A percentile compares a stretch with the other conserved stretches of the same genome.
These are phyloP conservation scores for Cercis canadensis DNA, from an alignment of 306 rosid genomes.

Conservation along the genomic window DNA sequence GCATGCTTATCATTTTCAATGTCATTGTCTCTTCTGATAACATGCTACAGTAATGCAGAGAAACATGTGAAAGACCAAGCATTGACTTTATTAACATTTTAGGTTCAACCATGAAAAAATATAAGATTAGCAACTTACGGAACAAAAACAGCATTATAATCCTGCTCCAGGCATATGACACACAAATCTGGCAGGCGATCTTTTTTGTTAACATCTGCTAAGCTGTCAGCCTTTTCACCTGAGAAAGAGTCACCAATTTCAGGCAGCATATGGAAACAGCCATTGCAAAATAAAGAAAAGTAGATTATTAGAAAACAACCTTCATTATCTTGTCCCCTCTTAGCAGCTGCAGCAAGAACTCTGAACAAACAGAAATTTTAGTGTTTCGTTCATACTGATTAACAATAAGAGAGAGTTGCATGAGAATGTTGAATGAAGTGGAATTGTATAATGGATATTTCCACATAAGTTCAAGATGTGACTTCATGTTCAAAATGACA, in stretches of 20 bases:
- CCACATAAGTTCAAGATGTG: conserved; percentile 21
- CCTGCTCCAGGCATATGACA: conserved; percentile 96
- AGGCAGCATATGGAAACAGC: conserved; percentile 18
- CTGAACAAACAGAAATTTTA: conserved; percentile 54
- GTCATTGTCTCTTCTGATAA: conserved; percentile 20
- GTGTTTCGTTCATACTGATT: conserved; percentile 10
- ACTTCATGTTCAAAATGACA: conserved; percentile 25
- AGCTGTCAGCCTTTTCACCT: conserved; percentile 68
- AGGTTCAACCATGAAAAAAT: conserved; percentile 16
- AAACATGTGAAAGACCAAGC: conserved; percentile 26
- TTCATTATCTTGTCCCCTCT: conserved; percentile 73
- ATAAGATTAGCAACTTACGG: conserved; percentile 69
- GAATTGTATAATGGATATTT: conserved; percentile 13
- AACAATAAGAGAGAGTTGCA: conserved; percentile 14
- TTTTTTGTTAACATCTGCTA: conserved; percentile 62
- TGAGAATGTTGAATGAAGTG: conserved; percentile 24
- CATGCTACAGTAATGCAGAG: conserved; percentile 20
- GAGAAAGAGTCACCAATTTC: conserved; percentile 35
- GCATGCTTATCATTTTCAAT: conserved; percentile 20
- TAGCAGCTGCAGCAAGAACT: conserved; percentile 98
- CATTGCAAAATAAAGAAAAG: conserved; percentile 19
- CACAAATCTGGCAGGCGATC: conserved; percentile 87
- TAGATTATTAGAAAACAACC: conserved; percentile 48
- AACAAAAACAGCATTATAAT: conserved; percentile 93
- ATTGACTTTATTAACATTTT: conserved; percentile 6